A percentile compares a stretch with the other conserved stretches of the same genome.
These are phyloP conservation scores for Acanthamoeba quina DNA, from an alignment of 208 protist genomes.

Conservation along the genomic window DNA sequence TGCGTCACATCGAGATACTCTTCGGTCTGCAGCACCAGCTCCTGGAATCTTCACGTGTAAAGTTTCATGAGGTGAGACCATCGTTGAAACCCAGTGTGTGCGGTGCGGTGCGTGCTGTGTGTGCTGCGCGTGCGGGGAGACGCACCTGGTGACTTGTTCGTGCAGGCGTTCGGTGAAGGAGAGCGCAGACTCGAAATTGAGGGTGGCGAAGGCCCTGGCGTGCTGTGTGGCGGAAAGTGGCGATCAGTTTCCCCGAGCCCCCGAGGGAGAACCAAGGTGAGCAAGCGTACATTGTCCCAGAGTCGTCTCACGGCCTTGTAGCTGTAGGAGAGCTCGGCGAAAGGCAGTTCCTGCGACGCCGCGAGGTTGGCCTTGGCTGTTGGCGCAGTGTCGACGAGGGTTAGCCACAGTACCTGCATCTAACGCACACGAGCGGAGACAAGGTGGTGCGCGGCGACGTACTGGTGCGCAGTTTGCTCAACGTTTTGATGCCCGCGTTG, in stretches of 20 bases:
- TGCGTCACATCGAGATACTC: constrained; percentile 20
- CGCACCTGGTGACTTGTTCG: not conserved
- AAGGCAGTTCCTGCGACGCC: not conserved
- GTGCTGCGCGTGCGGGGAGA: not conserved
- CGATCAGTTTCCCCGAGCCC: no score
- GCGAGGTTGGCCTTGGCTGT: constrained; percentile 26
- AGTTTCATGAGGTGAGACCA: not conserved
- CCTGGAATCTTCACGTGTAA: not conserved
- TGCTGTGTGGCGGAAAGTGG: not conserved
- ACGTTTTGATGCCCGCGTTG: not conserved
- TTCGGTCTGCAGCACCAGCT: constrained; percentile 27
- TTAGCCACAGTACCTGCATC: not conserved
- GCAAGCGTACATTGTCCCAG: not conserved
- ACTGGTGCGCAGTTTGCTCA: constrained; percentile 6
- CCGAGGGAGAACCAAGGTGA: not conserved
- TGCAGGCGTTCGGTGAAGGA: not conserved
- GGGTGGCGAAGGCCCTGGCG: not conserved
- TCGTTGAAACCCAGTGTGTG: not conserved
- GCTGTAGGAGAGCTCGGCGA: not conserved
- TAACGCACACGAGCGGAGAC: not conserved
- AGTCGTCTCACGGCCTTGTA: not conserved
- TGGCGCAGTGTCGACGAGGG: not conserved
- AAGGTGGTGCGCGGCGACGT: not conserved
- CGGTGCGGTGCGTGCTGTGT: not conserved
- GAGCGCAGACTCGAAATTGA: not conserved